Percentiles rank a stretch among this genome's conserved stretches.
These are phyloP conservation scores for Citrus hindsii DNA, from an alignment of 345 rosid genomes.

Conservation along the genomic window DNA sequence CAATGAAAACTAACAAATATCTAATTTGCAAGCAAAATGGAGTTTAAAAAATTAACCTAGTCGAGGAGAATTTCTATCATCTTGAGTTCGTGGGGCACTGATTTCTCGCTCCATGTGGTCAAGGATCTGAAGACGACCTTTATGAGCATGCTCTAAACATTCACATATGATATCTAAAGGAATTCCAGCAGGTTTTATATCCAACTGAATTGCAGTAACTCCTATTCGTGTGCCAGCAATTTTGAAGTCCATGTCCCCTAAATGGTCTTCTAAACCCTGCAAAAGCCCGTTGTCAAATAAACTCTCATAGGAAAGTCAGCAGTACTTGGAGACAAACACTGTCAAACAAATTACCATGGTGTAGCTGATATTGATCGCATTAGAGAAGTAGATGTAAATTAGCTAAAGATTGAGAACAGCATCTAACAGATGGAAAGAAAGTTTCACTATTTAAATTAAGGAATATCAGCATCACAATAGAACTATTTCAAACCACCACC, in stretches of 20 bases:
- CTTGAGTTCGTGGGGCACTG: slow-evolving; percentile 59
- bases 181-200: slow-evolving; percentile 98
- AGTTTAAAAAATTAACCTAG: slow-evolving; percentile 46
- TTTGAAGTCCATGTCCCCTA: slow-evolving; percentile 99
- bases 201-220: slow-evolving; percentile 89
- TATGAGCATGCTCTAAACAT: slow-evolving; percentile 71
- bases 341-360: background rate
- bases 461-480: slow-evolving; percentile 3
- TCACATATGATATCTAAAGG: slow-evolving; percentile 92
- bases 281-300: slow-evolving; percentile 12
- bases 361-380: background rate
- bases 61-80: slow-evolving; percentile 54
- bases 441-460: background rate
- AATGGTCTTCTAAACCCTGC: slow-evolving; percentile 97
- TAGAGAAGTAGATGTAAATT: background rate
- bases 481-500: background rate
- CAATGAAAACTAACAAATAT: background rate
- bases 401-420: background rate
- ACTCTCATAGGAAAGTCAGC: background rate
- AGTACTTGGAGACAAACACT: background rate
- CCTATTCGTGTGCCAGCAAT: slow-evolving; percentile 93
- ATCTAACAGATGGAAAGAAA: background rate
- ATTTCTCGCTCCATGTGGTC: slow-evolving; percentile 84
- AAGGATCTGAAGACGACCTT: slow-evolving; percentile 91
- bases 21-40: slow-evolving; percentile 10